Percentiles rank a stretch among this genome's conserved stretches.
Conservation (phyloP, 768 basidiomycete species). For the Amanita pallidorosea region DNA sequence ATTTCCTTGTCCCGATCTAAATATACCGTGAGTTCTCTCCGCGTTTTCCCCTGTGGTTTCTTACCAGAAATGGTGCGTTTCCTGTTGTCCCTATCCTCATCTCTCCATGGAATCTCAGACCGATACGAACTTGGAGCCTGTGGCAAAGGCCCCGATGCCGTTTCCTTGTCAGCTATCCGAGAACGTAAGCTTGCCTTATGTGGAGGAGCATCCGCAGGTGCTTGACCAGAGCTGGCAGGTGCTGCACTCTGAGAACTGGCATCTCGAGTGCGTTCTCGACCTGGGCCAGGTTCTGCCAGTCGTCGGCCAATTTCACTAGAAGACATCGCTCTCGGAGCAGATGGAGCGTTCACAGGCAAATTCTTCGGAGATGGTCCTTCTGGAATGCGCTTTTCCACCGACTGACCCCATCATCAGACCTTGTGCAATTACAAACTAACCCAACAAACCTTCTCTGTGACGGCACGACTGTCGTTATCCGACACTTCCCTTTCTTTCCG, state of each 20-base stretch:
- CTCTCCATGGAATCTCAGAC: conserved; percentile 31
- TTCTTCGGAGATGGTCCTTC: conserved; percentile 8
- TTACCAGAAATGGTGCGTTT: conserved; percentile 65
- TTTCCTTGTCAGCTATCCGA: conserved; percentile 55
- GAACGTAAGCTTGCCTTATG: conserved; percentile 21
- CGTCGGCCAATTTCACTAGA: conserved; percentile 6
- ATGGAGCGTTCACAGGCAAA: conserved; percentile 9
- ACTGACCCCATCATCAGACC: neutral
- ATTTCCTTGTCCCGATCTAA: conserved; percentile 58
- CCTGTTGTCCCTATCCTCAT: conserved; percentile 57
- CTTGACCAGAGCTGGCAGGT: conserved; percentile 11
- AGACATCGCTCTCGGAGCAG: conserved; percentile 13
- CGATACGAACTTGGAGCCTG: conserved; percentile 35
- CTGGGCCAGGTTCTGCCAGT: conserved; percentile 7
- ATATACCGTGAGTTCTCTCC: conserved; percentile 3
- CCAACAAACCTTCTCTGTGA: conserved; percentile 49
- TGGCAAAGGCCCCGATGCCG: conserved; percentile 18
- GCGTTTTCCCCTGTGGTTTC: conserved; percentile 11
- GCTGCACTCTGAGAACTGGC: conserved; percentile 8
- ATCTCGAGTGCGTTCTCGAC: conserved; percentile 14
- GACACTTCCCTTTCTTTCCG: conserved; percentile 52
- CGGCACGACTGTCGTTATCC: conserved; percentile 37
- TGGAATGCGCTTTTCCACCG: conserved; percentile 10
- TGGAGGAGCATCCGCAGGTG: conserved; percentile 11
- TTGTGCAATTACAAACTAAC: neutral